Evolutionary conservation across 2,329 filamentous ascomycete genomes (phyloP).

Genomic region (Coniochaeta sp.): DNA sequence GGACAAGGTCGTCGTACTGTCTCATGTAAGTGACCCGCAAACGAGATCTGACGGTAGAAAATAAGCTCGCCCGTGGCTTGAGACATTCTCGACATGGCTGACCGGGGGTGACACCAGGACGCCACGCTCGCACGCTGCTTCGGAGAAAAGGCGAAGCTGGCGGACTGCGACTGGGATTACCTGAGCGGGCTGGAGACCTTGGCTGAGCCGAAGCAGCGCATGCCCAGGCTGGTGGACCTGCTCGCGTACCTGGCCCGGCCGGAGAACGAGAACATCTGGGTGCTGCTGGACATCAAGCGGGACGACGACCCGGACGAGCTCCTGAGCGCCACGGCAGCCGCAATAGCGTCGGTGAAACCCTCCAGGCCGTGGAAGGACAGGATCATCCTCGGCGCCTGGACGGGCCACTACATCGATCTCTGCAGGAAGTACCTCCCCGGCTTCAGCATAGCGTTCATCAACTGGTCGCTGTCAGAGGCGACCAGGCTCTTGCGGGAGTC

Average conservation of each 20-base stretch:
- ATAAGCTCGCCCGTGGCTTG: background rate
- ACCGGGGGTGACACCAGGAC: slow-evolving; percentile 48
- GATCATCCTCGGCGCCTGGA: slow-evolving; percentile 78
- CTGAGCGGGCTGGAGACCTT: slow-evolving; percentile 61
- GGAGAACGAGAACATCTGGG: slow-evolving; percentile 62
- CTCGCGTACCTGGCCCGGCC: slow-evolving; percentile 62
- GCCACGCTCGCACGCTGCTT: slow-evolving; percentile 72
- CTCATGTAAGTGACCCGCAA: slow-evolving; percentile 50
- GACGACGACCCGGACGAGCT: slow-evolving; percentile 64
- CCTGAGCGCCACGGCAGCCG: slow-evolving; percentile 59
- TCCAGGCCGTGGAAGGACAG: slow-evolving; percentile 61
- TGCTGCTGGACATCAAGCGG: slow-evolving; percentile 83
- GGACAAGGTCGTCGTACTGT: slow-evolving; percentile 79
- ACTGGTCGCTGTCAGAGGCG: slow-evolving; percentile 60
- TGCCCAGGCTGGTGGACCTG: slow-evolving; percentile 70
- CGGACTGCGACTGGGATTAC: slow-evolving; percentile 70
- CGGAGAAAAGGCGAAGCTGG: slow-evolving; percentile 62
- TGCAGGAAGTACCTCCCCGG: slow-evolving; percentile 53
- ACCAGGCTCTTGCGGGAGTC: slow-evolving; percentile 53
- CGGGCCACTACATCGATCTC: slow-evolving; percentile 54
- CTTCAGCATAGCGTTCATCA: slow-evolving; percentile 61
- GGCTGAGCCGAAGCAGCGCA: slow-evolving; percentile 56
- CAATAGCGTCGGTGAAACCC: slow-evolving; percentile 44
- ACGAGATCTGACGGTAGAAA: background rate
- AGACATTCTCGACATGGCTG: background rate